Percentiles rank a stretch among this genome's conserved stretches.
phyloP scores from a whole-genome alignment of 805 yeast species.

The Candida pini region DNA sequence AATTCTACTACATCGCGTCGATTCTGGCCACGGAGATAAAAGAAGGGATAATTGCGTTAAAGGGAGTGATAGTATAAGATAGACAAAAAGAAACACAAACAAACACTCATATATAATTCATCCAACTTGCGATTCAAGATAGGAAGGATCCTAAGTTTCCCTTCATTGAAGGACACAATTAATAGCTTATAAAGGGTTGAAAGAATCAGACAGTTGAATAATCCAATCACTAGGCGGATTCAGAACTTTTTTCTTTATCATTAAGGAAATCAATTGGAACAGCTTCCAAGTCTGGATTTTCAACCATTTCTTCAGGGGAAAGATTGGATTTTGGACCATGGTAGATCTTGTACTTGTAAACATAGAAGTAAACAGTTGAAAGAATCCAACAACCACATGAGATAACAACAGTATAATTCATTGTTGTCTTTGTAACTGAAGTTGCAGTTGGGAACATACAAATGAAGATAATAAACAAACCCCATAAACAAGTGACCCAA shows the following conservation, averaged over 20 bases:
- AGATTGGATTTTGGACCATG: constrained; percentile 42
- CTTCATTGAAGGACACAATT: too few species aligned
- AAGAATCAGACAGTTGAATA: not conserved
- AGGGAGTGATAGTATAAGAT: too few species aligned
- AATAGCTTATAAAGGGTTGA: too few species aligned
- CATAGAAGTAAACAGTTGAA: constrained; percentile 43
- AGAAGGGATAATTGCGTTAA: too few species aligned
- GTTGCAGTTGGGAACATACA: constrained; percentile 54
- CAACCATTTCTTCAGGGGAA: constrained; percentile 11
- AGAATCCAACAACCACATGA: constrained; percentile 56
- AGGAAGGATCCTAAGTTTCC: too few species aligned
- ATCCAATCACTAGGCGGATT: not conserved
- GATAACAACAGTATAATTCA: constrained; percentile 69
- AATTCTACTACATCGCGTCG: too few species aligned
- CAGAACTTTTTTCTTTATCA: not conserved
- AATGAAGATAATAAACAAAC: constrained; percentile 47
- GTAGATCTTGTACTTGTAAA: constrained; percentile 48
- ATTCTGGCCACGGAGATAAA: too few species aligned
- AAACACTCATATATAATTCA: too few species aligned
- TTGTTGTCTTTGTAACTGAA: constrained; percentile 37
- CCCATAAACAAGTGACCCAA: constrained; percentile 43
- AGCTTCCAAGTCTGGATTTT: not conserved
- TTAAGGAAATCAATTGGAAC: not conserved
- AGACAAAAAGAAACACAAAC: too few species aligned
- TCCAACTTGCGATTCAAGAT: too few species aligned